These are phyloP conservation scores for Funneliformis caledonium DNA, from an alignment of 371 early-diverging fungal species.

Conservation along the genomic window DNA sequence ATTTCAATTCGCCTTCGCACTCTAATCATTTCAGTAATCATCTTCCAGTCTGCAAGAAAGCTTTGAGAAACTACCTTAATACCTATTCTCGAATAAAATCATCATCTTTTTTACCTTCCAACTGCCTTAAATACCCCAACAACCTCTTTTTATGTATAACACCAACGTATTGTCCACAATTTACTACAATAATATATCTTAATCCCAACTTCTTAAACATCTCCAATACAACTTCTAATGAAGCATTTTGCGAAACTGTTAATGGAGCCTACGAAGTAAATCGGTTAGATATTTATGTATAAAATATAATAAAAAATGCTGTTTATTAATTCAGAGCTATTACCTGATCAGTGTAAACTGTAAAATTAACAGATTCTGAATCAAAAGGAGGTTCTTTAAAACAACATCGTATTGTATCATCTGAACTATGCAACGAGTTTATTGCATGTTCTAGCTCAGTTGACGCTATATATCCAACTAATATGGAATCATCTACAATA, in stretches of 20 bases:
- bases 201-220: slow-evolving; percentile 71
- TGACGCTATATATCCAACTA: slow-evolving; percentile 87
- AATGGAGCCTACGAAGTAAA: slow-evolving; percentile 62
- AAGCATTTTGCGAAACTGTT: slow-evolving; percentile 60
- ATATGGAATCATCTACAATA: slow-evolving; percentile 67
- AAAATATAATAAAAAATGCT: neutral
- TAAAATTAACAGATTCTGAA: slow-evolving; percentile 60
- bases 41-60: no score
- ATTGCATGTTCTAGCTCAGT: slow-evolving; percentile 83
- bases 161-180: slow-evolving; percentile 50
- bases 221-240: slow-evolving; percentile 77
- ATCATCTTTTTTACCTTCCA: no score
- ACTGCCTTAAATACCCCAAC: slow-evolving; percentile 58
- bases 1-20: no score
- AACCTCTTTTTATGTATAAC: slow-evolving; percentile 79
- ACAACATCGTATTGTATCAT: neutral
- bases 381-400: neutral
- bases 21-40: no score
- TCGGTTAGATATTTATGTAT: neutral
- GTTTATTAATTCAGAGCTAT: neutral
- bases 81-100: no score
- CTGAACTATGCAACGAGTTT: slow-evolving; percentile 31
- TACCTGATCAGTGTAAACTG: slow-evolving; percentile 74
- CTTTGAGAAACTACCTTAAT: no score
- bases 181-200: slow-evolving; percentile 26